Evolutionary conservation across 1,139 yeast species (phyloP).

Genomic region (Pichia norvegensis): DNA sequence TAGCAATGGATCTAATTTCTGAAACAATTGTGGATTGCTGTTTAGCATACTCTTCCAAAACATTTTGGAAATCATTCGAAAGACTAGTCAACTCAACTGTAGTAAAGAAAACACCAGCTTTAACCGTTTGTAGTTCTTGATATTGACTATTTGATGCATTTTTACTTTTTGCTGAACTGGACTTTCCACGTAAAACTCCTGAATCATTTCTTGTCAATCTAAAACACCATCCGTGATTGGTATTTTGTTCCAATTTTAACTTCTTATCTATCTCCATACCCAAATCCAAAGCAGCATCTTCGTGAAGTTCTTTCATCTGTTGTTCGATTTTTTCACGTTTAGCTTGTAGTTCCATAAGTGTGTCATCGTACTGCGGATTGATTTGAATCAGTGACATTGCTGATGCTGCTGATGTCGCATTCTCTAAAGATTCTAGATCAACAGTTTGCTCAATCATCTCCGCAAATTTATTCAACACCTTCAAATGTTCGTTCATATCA

Average conservation of each 20-base stretch:
- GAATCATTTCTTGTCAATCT: conserved; percentile 88
- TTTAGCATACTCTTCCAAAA: conserved; percentile 58
- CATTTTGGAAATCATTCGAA: conserved; percentile 50
- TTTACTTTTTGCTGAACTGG: conserved; percentile 30
- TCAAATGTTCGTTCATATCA: conserved; percentile 44
- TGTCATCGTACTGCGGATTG: conserved; percentile 82
- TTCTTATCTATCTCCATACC: conserved; percentile 79
- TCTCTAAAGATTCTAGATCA: conserved; percentile 71
- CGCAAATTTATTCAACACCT: conserved; percentile 57
- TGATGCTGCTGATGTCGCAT: conserved; percentile 30
- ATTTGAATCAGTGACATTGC: conserved; percentile 64
- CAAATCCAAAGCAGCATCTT: conserved; percentile 63
- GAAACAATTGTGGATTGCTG: conserved; percentile 72
- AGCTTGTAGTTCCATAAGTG: conserved; percentile 52
- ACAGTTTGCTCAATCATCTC: conserved; percentile 90
- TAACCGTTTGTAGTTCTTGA: conserved; percentile 78
- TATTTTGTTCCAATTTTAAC: conserved; percentile 80
- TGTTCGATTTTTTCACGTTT: conserved; percentile 48
- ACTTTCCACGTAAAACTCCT: conserved; percentile 48
- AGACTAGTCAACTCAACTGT: conserved; percentile 55
- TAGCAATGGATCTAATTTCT: conserved; percentile 72
- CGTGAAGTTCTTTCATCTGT: conserved; percentile 54
- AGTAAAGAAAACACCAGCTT: conserved; percentile 90
- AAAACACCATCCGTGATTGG: conserved; percentile 87
- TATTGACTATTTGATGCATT: conserved; percentile 31